phyloP scores from a whole-genome alignment of 306 rosid species.

The Medicago truncatula region MtrunA17r5.0-ANR NC_053047.1:4876501-4877000 shows the following conservation, averaged over 20 bases:
- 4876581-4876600: slow-evolving; percentile 57
- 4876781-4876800: no score
- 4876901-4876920: neutral
- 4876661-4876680: slow-evolving; percentile 86
- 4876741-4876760: neutral
- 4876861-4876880: neutral
- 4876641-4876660: slow-evolving; percentile 77
- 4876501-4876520: no score
- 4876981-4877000: neutral
- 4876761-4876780: neutral
- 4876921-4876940: neutral
- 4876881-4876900: neutral
- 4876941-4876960: neutral
- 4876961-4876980: no score
- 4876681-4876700: slow-evolving; percentile 81
- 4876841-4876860: no score
- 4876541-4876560: no score
- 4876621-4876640: slow-evolving; percentile 75
- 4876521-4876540: neutral
- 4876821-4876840: no score
- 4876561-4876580: slow-evolving; percentile 23
- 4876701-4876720: neutral
- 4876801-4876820: no score
- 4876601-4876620: slow-evolving; percentile 56
- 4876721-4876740: neutral